Evolutionary conservation across 345 rosid species (phyloP).

Genomic region (Psidium guajava): DNA sequence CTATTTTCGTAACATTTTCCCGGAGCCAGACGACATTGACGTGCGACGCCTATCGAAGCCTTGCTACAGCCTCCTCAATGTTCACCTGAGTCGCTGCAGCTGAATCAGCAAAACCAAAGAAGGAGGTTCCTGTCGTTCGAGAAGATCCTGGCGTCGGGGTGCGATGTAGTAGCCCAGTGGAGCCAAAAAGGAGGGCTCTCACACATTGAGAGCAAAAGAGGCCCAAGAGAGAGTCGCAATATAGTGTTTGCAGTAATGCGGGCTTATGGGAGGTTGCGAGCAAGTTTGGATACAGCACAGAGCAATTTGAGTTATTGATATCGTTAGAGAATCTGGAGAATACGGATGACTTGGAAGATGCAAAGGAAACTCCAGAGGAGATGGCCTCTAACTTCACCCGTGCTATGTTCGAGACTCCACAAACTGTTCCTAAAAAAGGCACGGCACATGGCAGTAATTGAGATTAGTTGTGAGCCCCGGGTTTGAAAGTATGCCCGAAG

Average conservation of each 20-base stretch:
- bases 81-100: too few species aligned
- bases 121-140: too few species aligned
- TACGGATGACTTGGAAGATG: slow-evolving; percentile 62
- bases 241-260: slow-evolving; percentile 74
- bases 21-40: too few species aligned
- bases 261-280: slow-evolving; percentile 94
- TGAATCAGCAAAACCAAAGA: too few species aligned
- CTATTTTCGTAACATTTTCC: too few species aligned
- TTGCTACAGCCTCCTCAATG: too few species aligned
- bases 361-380: slow-evolving; percentile 96
- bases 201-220: too few species aligned
- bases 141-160: too few species aligned
- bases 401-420: slow-evolving; percentile 83
- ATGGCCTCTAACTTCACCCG: slow-evolving; percentile 85
- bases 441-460: slow-evolving; percentile 98
- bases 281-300: slow-evolving; percentile 89
- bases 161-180: too few species aligned
- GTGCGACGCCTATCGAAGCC: too few species aligned
- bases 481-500: slow-evolving; percentile 66
- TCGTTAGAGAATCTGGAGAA: slow-evolving; percentile 37
- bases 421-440: slow-evolving; percentile 91
- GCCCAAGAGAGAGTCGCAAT: slow-evolving; percentile 82
- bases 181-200: too few species aligned
- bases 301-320: slow-evolving; percentile 65
- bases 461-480: slow-evolving; percentile 93